Evolutionary conservation across 2,329 filamentous ascomycete species (phyloP), one percentile per base, ranked within the genome.

Genomic region (Neofusicoccum sp.): DNA sequence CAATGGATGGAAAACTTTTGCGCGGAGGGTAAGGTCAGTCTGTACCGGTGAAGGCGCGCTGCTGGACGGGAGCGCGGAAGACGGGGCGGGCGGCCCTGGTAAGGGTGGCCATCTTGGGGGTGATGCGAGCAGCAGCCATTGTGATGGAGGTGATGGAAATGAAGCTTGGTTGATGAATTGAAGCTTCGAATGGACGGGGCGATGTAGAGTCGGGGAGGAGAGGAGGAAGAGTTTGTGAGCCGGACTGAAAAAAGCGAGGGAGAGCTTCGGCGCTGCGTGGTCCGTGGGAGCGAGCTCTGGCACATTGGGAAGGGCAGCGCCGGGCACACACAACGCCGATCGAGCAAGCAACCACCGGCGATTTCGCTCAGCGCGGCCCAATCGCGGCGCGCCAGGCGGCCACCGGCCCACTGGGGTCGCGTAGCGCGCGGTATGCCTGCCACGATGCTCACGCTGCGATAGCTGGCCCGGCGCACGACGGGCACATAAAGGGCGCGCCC

Each of bases 61-160:
- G 89, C 82, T 88, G 84, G 78, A 82, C 82, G 79, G 80, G 82
- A 77, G 82, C 80, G 73, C 87, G 87, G 75, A 87, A 78, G 78
- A 86, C 86, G 81, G 89, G 88, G 79, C 89, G 89, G 79, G 88
- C 88, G 79, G 86, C 87, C 86, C 89, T 90, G 81, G 83, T 80
- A 78, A 87, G 86, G 86, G 89, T 88, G 79, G 88, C 87, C 83
- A 91, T 84, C 79, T 89, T 86, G 75, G 88, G 87, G 78, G 89
- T 86, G 81, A 90, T 84, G 79, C 89, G 89, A 78, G 86, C 82
- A 79, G 86, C 84, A 79, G 89, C 87, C 89, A 92, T 92, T 90
- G 84, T 85, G 84, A 86, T 80, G 82, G 68, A 70, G 68, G 72
- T 71, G 70, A 68, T 70, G 63, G 62, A 66, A 61, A 49, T 58